Percentiles rank a stretch among this genome's conserved stretches.
Conservation (phyloP, 1,284 basidiomycete species). For the Heliocybe sulcata region DNA sequence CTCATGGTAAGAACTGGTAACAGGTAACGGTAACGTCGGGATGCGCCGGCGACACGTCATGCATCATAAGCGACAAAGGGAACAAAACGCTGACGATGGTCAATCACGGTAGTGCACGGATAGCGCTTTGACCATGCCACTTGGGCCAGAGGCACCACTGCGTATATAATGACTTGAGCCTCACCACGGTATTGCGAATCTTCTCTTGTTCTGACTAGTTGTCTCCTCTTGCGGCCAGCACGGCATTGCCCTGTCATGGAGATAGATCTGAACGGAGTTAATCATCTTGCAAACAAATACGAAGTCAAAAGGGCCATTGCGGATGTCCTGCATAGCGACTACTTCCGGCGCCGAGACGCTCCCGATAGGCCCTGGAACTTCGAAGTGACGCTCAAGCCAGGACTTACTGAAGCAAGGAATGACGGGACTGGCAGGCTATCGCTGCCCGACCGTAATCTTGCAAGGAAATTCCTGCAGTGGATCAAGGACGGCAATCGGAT, state of each 20-base stretch:
- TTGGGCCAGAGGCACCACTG: no score
- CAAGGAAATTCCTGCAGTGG: conserved; percentile 9
- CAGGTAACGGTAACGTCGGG: no score
- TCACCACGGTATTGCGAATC: no score
- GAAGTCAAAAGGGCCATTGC: conserved; percentile 13
- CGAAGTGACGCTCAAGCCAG: conserved; percentile 9
- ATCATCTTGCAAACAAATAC: conserved; percentile 9
- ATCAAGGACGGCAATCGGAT: not conserved
- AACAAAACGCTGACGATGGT: no score
- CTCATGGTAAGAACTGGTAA: no score
- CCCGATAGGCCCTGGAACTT: conserved; percentile 14
- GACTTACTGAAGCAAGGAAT: conserved; percentile 9
- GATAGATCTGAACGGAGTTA: conserved; percentile 7
- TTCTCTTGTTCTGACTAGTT: no score
- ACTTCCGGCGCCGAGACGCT: conserved; percentile 8
- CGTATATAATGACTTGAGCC: no score
- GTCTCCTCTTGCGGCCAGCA: not conserved
- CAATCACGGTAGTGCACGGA: no score
- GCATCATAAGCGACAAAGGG: no score
- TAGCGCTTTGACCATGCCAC: no score
- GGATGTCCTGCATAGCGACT: conserved; percentile 11
- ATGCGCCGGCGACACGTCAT: no score
- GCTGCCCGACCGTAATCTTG: conserved; percentile 5
- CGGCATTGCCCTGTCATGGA: no score
- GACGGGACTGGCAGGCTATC: conserved; percentile 11